Evolutionary conservation across 2,329 filamentous ascomycete genomes (phyloP).

Genomic region (Venturia aucupariae): DNA sequence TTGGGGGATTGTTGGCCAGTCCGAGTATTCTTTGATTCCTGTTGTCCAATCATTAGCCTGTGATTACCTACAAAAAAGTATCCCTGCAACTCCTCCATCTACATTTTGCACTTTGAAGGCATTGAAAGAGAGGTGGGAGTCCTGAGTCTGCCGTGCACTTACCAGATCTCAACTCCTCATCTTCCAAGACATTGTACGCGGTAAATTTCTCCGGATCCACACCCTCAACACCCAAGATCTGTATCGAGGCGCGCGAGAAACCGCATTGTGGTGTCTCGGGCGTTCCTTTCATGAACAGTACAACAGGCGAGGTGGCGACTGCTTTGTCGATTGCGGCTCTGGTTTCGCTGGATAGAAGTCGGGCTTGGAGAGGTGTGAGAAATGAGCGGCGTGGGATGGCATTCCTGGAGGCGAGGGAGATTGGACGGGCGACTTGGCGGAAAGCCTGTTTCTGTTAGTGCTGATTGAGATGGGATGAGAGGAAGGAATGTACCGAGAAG

Average conservation of each 20-base stretch:
- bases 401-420: slow-evolving; percentile 7
- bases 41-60: slow-evolving; percentile 17
- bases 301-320: slow-evolving; percentile 77
- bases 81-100: neutral
- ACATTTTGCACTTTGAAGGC: neutral
- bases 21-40: slow-evolving; percentile 99
- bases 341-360: slow-evolving; percentile 72
- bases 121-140: neutral
- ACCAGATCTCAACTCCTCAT: slow-evolving; percentile 77
- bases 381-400: slow-evolving; percentile 23
- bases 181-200: slow-evolving; percentile 96
- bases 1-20: slow-evolving; percentile 98
- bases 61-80: neutral
- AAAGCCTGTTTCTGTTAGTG: slow-evolving; percentile 24
- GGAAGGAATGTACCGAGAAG: slow-evolving; percentile 24
- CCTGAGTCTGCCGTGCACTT: slow-evolving; percentile 21
- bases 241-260: slow-evolving; percentile 89
- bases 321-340: slow-evolving; percentile 82
- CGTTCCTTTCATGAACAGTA: slow-evolving; percentile 99
- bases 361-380: slow-evolving; percentile 39
- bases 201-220: slow-evolving; percentile 93
- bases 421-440: slow-evolving; percentile 23
- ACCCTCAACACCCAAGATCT: slow-evolving; percentile 89
- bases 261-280: slow-evolving; percentile 94
- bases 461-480: neutral